Evolutionary conservation across 2,329 filamentous ascomycete genomes (phyloP).

Genomic region (Fusarium euwallaceae): DNA sequence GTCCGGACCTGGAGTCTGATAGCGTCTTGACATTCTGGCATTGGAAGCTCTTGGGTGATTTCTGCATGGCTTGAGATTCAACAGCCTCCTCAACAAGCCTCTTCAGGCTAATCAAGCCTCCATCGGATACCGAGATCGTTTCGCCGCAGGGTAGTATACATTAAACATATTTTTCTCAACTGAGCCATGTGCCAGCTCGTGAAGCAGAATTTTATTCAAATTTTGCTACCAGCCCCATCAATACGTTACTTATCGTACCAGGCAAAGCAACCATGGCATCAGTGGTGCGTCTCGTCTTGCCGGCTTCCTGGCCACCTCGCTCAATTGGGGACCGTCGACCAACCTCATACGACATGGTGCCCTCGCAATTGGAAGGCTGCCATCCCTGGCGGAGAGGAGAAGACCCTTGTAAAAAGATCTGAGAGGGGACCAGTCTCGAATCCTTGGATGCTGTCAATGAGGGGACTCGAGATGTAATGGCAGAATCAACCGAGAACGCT

Average conservation of each 20-base stretch:
- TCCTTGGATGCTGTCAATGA: not conserved
- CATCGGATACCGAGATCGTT: slow-evolving; percentile 3
- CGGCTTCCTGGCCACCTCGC: slow-evolving; percentile 14
- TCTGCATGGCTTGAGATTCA: not conserved
- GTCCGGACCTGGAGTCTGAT: not conserved
- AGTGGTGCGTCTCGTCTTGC: slow-evolving; percentile 9
- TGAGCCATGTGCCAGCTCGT: not conserved
- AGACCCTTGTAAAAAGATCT: slow-evolving; percentile 8
- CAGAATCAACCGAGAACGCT: not conserved
- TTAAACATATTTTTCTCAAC: not conserved
- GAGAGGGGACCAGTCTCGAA: not conserved
- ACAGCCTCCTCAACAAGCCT: not conserved
- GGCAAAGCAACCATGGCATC: slow-evolving; percentile 1
- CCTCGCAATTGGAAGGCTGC: not conserved
- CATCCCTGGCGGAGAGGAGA: not conserved
- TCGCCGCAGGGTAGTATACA: slow-evolving; percentile 5
- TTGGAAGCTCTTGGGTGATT: not conserved
- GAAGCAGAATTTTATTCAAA: not conserved
- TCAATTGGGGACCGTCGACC: slow-evolving; percentile 8
- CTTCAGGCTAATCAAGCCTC: slow-evolving; percentile 1
- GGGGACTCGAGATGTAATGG: not conserved
- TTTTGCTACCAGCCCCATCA: slow-evolving; percentile 8
- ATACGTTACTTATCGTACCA: not conserved
- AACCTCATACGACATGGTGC: slow-evolving; percentile 36
- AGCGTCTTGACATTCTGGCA: not conserved